Evolutionary conservation across 345 rosid genomes (phyloP).

Genomic region (Pistacia vera): DNA sequence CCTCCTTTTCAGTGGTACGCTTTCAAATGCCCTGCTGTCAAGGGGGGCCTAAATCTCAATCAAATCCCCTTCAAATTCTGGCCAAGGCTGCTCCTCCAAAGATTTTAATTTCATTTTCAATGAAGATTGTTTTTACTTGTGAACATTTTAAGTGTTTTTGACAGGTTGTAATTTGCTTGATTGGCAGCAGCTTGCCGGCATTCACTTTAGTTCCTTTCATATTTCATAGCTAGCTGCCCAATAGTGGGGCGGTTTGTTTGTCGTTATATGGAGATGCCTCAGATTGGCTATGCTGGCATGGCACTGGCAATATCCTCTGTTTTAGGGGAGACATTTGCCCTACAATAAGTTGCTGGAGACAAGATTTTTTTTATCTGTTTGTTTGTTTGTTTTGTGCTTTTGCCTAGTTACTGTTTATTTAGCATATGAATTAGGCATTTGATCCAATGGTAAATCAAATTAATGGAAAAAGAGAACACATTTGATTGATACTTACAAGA

Average conservation of each 20-base stretch:
- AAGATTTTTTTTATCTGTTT: background rate
- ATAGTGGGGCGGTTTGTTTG: slow-evolving; percentile 10
- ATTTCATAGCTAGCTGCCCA: background rate
- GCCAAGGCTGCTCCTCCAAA: slow-evolving; percentile 10
- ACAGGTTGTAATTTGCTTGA: background rate
- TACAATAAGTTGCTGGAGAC: background rate
- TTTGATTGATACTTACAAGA: too few species aligned
- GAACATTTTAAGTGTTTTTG: background rate
- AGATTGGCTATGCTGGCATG: background rate
- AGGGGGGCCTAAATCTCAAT: background rate
- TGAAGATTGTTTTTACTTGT: background rate
- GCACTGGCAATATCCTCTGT: background rate
- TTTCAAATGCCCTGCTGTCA: slow-evolving; percentile 27
- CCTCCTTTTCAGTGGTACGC: background rate
- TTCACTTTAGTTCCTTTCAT: background rate
- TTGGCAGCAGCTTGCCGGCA: background rate
- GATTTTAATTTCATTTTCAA: background rate
- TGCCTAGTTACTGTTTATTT: too few species aligned
- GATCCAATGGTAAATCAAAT: too few species aligned
- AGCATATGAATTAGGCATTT: too few species aligned
- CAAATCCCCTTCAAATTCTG: background rate
- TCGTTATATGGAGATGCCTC: background rate
- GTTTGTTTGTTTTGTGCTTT: too few species aligned
- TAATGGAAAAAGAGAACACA: too few species aligned
- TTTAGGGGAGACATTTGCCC: background rate